Conservation (phyloP, 2,329 filamentous ascomycete species). For the Magnaporthiopsis rhizophila region DNA sequence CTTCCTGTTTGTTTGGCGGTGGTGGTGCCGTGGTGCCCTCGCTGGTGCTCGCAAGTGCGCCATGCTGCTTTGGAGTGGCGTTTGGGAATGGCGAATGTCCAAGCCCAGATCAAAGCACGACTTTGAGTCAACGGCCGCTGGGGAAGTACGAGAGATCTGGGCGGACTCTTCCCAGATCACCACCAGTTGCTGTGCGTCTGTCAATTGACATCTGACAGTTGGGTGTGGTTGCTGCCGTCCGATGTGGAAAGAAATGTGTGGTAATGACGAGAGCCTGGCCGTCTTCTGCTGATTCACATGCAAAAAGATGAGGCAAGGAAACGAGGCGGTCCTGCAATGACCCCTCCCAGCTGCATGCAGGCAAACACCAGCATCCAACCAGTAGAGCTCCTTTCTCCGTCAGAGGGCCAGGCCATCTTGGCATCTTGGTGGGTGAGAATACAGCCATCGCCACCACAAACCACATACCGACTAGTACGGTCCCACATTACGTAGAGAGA, state of each 20-base stretch:
- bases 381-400: not conserved
- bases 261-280: not conserved
- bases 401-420: not conserved
- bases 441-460: too few species aligned
- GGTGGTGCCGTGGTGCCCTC: too few species aligned
- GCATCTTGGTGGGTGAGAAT: too few species aligned
- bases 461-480: not conserved
- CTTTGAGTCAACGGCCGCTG: too few species aligned
- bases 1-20: too few species aligned
- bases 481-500: not conserved
- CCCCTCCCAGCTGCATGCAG: not conserved
- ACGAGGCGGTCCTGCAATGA: not conserved
- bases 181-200: not conserved
- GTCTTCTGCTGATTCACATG: not conserved
- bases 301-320: not conserved
- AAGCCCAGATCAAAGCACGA: not conserved
- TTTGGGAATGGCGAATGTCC: not conserved
- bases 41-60: too few species aligned
- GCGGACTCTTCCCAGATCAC: too few species aligned
- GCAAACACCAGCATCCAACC: not conserved
- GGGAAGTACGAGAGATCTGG: too few species aligned
- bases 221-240: not conserved
- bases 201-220: not conserved
- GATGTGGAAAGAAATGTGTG: not conserved
- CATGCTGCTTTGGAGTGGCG: not conserved